Base-by-base conservation (phyloP, 2,329 filamentous ascomycete genomes). In the Dothidotthia symphoricarpi region DNA sequence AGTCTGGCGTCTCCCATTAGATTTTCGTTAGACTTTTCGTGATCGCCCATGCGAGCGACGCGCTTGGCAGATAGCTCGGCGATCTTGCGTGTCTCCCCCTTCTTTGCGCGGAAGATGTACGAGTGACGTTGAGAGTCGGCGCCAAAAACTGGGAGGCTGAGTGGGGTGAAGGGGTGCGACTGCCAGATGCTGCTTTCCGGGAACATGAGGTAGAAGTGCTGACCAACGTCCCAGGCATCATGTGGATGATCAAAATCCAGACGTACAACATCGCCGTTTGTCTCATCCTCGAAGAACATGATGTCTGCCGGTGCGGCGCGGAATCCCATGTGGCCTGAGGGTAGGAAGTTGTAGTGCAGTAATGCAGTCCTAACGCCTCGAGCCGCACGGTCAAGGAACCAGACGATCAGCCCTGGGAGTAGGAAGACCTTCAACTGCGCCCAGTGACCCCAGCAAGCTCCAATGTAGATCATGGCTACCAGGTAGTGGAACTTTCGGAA, bases 401-500 rank as follows among this genome's bases (percentile, higher is more conserved):
- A 84, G 12, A 88, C 72, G 1, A 78, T 67, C 4, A 89, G 65
- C 0, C 78, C 77, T 0, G 85, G 58, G 1, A 61, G 34, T 16
- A 61, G 52, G 36, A 60, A 61, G 12, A 57, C 55, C 31, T 59
- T 53, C 10, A 89, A 70, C 34, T 81, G 70, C 34, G 73, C 63
- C 86, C 85, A 90, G 58, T 90, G 86, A 1, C 76, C 85, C 77
- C 83, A 88, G 63, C 83, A 84, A 3, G 83, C 84, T 4, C 83
- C 86, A 10, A 89, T 77, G 62, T 87, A 90, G 4, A 88, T 63
- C 69, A 85, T 80, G 9, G 85, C 86, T 2, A 88, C 70, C 10
- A 88, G 70, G 51, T 87, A 87, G 59, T 89, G 85, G 0, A 77
- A 69, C 59, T 87, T 88, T 44, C 84, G 76, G 72, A 89, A 89